These are phyloP conservation scores for Penicillium palitans DNA, from an alignment of 2,329 filamentous ascomycete genomes.

Conservation along the genomic window DNA sequence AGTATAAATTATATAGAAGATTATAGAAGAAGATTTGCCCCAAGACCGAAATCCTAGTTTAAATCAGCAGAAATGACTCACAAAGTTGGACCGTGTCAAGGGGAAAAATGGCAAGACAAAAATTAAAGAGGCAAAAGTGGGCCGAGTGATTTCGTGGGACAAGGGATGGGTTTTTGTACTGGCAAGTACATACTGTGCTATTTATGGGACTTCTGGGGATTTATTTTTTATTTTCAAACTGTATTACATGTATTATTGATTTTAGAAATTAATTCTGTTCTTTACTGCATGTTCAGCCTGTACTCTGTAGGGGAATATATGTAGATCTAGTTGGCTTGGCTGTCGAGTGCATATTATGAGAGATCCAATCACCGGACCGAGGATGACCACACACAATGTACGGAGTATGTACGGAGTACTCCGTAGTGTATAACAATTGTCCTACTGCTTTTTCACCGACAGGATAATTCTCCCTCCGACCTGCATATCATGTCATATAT, in stretches of 20 bases:
- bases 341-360: background rate
- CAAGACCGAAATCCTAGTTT: background rate
- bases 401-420: no score
- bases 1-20: background rate
- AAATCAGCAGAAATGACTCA: constrained; percentile 8
- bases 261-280: background rate
- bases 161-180: constrained; percentile 2
- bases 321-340: background rate
- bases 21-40: background rate
- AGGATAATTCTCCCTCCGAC: background rate
- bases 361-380: constrained; percentile 1
- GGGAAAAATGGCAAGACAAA: background rate
- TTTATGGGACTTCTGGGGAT: background rate
- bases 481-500: constrained; percentile 4
- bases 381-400: constrained; percentile 4
- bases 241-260: background rate
- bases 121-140: constrained; percentile 9
- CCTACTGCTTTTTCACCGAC: background rate
- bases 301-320: background rate
- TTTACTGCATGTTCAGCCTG: background rate
- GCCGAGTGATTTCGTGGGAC: background rate
- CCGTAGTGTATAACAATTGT: background rate
- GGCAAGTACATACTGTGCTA: background rate
- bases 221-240: background rate
- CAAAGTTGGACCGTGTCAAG: background rate